These are phyloP conservation scores for Hypoxylon rickii DNA, from an alignment of 495 filamentous ascomycete species.

Conservation along the genomic window DNA sequence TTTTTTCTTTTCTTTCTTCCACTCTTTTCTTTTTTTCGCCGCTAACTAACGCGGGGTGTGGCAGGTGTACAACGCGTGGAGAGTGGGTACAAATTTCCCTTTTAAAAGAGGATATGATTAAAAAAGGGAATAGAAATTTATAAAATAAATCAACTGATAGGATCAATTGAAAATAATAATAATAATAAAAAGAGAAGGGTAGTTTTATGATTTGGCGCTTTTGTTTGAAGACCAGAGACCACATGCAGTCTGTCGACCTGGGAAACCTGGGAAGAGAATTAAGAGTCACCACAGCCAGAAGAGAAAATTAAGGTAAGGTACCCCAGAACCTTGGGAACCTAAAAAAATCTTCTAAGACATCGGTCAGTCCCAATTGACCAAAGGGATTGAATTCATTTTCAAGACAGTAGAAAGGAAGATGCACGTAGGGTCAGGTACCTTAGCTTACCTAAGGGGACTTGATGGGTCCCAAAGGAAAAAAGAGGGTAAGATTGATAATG, in stretches of 20 bases:
- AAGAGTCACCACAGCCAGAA: too few species aligned
- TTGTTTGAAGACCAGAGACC: too few species aligned
- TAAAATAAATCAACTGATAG: too few species aligned
- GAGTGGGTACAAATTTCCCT: conserved; percentile 8
- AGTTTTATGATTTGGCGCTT: too few species aligned
- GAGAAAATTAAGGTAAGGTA: too few species aligned
- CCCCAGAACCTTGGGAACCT: not conserved
- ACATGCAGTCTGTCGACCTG: too few species aligned
- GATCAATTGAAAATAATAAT: too few species aligned
- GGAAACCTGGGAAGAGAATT: too few species aligned
- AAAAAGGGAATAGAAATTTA: not conserved
- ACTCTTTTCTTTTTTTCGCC: conserved; percentile 21
- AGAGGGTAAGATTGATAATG: too few species aligned
- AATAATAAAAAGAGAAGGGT: too few species aligned
- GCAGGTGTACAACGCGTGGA: conserved; percentile 12
- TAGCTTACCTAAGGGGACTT: conserved; percentile 31
- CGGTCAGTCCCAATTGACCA: conserved; percentile 29
- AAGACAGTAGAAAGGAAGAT: conserved; percentile 24
- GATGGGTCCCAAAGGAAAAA: not conserved
- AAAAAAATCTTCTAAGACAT: not conserved
- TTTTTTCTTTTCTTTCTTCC: too few species aligned
- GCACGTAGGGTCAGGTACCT: conserved; percentile 36
- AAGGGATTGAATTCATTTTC: conserved; percentile 32
- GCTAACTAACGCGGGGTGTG: conserved; percentile 15
- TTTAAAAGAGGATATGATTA: not conserved